phyloP scores from a whole-genome alignment of 768 basidiomycete species.

The Tulasnella sp. region DNA sequence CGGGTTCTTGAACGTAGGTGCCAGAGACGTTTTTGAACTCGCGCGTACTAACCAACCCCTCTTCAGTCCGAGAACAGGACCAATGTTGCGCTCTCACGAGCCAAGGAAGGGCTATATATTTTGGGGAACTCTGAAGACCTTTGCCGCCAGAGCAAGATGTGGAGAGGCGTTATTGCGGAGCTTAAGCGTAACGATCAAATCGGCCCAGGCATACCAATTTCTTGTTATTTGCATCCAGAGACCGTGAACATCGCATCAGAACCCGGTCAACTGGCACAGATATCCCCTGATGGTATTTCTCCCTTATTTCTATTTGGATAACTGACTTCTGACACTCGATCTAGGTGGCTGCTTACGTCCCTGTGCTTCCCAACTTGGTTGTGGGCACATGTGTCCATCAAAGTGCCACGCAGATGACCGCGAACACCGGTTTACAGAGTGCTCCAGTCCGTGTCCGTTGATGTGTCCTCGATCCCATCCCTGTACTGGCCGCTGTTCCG shows the following conservation, averaged over 20 bases:
- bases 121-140: constrained; percentile 55
- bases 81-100: constrained; percentile 68
- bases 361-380: constrained; percentile 51
- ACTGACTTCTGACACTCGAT: not conserved
- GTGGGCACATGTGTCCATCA: constrained; percentile 63
- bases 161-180: constrained; percentile 56
- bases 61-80: constrained; percentile 52
- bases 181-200: constrained; percentile 47
- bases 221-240: constrained; percentile 52
- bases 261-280: constrained; percentile 49
- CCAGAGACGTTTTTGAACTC: not conserved
- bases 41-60: not conserved
- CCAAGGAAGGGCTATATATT: constrained; percentile 68
- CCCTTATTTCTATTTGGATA: not conserved
- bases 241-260: constrained; percentile 40
- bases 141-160: constrained; percentile 45
- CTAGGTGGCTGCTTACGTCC: constrained; percentile 60
- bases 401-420: constrained; percentile 64
- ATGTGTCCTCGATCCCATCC: constrained; percentile 58
- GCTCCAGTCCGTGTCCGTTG: constrained; percentile 47
- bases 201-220: constrained; percentile 53
- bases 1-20: constrained; percentile 65
- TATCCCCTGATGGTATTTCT: constrained; percentile 54
- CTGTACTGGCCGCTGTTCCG: constrained; percentile 50
- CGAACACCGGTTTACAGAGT: constrained; percentile 48